These are phyloP conservation scores for Peronospora destructor DNA, from an alignment of 352 stramenopile genomes.

Conservation along the genomic window DNA sequence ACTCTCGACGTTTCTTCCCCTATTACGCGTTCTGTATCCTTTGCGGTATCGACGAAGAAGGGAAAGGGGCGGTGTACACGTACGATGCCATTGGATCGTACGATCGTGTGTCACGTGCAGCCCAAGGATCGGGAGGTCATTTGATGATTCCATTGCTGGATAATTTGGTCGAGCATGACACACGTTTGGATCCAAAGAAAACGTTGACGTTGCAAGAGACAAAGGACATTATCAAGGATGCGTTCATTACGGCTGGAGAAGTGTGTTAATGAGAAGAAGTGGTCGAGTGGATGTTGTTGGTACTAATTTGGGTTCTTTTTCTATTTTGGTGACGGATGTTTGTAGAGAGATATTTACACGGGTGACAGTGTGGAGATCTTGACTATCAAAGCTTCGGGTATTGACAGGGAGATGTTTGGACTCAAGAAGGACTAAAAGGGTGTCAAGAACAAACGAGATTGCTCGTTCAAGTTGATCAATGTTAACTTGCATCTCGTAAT, in stretches of 20 bases:
- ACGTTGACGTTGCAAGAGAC: slow-evolving; percentile 88
- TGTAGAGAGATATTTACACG: slow-evolving; percentile 97
- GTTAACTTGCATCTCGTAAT: too few relatives aligned
- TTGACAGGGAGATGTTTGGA: slow-evolving; percentile 87
- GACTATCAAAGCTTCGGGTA: slow-evolving; percentile 92
- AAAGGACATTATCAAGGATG: slow-evolving; percentile 98
- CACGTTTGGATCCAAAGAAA: slow-evolving; percentile 89
- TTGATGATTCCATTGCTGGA: slow-evolving; percentile 98
- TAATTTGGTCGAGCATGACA: slow-evolving; percentile 92
- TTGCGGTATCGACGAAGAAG: slow-evolving; percentile 92
- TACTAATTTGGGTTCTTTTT: slow-evolving; percentile 7
- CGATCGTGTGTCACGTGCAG: slow-evolving; percentile 67
- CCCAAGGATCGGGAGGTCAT: slow-evolving; percentile 88
- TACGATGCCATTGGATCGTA: slow-evolving; percentile 97
- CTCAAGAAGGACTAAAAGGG: slow-evolving; percentile 92
- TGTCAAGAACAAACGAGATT: background rate
- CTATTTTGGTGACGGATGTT: background rate
- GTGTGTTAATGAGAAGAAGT: slow-evolving; percentile 18
- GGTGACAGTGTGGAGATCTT: slow-evolving; percentile 97
- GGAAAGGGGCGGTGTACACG: slow-evolving; percentile 95
- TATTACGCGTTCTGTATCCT: slow-evolving; percentile 99
- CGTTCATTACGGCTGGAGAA: slow-evolving; percentile 96
- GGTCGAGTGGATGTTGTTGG: background rate
- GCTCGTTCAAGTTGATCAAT: too few relatives aligned
- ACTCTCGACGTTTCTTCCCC: slow-evolving; percentile 97